phyloP scores from a whole-genome alignment of 2,329 filamentous ascomycete genomes.

The Aspergillus fumigatus region DNA sequence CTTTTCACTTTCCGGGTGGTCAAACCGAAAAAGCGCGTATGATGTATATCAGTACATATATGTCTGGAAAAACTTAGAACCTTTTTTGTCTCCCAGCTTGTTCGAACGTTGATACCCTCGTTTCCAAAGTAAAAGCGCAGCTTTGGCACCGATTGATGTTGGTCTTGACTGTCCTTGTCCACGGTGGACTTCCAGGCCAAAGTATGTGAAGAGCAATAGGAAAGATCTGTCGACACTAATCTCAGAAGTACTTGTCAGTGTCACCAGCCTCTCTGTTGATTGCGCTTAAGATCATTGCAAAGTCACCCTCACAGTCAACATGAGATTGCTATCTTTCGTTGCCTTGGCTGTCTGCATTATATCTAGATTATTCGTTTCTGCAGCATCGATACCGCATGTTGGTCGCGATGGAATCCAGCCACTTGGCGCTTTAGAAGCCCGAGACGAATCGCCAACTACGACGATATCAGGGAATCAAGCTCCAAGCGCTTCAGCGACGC shows the following conservation, averaged over 20 bases:
- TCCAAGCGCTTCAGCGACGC: neutral
- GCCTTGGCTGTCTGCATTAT: slow-evolving; percentile 10
- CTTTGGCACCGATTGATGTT: neutral
- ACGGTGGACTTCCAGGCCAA: slow-evolving; percentile 1
- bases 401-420: slow-evolving; percentile 4
- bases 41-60: slow-evolving; percentile 4
- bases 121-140: slow-evolving; percentile 7
- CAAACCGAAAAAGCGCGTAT: neutral
- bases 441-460: slow-evolving; percentile 9
- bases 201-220: slow-evolving; percentile 8
- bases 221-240: neutral
- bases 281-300: neutral
- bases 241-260: neutral
- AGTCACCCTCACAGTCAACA: slow-evolving; percentile 1
- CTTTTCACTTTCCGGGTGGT: neutral
- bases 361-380: slow-evolving; percentile 10
- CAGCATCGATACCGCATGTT: slow-evolving; percentile 8
- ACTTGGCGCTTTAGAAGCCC: slow-evolving; percentile 2
- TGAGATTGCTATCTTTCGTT: slow-evolving; percentile 12
- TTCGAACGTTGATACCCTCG: slow-evolving; percentile 9
- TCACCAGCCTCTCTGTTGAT: neutral
- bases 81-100: neutral
- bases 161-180: neutral
- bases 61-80: slow-evolving; percentile 8
- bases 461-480: slow-evolving; percentile 9